These are phyloP conservation scores for Sphaerulina musiva DNA, from an alignment of 2,329 filamentous ascomycete genomes.

Conservation along the genomic window DNA sequence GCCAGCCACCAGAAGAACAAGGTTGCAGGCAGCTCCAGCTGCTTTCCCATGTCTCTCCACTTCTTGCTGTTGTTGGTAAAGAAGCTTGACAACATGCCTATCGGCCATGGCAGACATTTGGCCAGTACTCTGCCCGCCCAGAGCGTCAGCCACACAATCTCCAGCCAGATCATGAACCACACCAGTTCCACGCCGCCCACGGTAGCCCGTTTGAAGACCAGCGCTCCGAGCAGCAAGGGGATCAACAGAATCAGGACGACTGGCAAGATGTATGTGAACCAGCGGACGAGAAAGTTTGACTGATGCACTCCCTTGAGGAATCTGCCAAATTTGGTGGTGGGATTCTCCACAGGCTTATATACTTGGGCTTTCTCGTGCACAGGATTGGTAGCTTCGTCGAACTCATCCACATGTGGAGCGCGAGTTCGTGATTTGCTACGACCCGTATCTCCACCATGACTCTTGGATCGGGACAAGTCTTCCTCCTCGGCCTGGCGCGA, in stretches of 20 bases:
- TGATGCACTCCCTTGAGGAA: conserved; percentile 60
- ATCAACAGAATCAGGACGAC: conserved; percentile 59
- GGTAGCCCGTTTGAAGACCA: conserved; percentile 49
- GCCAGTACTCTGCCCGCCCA: conserved; percentile 66
- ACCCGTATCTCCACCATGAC: conserved; percentile 41
- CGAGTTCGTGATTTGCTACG: conserved; percentile 47
- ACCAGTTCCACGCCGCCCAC: conserved; percentile 70
- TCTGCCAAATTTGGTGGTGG: conserved; percentile 55
- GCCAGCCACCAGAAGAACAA: conserved; percentile 90
- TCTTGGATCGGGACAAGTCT: conserved; percentile 26
- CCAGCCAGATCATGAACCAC: conserved; percentile 95
- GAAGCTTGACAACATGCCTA: conserved; percentile 61
- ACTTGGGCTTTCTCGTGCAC: conserved; percentile 60
- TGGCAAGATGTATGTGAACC: conserved; percentile 65
- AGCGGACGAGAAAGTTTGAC: conserved; percentile 61
- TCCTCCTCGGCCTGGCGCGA: conserved; percentile 39
- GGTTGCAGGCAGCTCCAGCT: conserved; percentile 77
- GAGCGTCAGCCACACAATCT: conserved; percentile 84
- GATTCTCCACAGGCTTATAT: conserved; percentile 59
- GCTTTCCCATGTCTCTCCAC: conserved; percentile 81
- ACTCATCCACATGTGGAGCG: conserved; percentile 57
- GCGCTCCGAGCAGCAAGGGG: conserved; percentile 59
- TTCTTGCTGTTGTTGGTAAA: conserved; percentile 87
- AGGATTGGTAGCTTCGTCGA: conserved; percentile 61
- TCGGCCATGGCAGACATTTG: conserved; percentile 56